phyloP scores from a whole-genome alignment of 495 filamentous ascomycete species.

The Aspergillus funiculosus region DNA sequence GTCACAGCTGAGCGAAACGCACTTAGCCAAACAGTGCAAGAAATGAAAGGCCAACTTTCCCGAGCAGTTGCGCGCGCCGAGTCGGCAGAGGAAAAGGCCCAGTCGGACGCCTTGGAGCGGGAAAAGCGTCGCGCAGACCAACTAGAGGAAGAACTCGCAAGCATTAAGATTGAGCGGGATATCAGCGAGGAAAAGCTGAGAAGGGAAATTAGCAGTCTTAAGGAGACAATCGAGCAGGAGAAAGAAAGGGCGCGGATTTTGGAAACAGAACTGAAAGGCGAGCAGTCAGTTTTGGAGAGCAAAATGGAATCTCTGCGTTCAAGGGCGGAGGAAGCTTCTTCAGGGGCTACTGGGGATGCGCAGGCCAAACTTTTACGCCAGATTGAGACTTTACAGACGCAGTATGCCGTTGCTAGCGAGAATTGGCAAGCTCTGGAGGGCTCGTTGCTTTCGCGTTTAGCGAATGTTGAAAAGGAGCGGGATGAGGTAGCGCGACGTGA shows the following conservation, averaged over 20 bases:
- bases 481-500: constrained; percentile 83
- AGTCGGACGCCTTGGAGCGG: constrained; percentile 62
- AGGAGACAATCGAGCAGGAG: constrained; percentile 67
- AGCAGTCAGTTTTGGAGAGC: constrained; percentile 75
- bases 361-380: constrained; percentile 89
- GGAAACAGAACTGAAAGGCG: constrained; percentile 76
- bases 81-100: constrained; percentile 59
- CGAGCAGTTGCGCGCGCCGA: constrained; percentile 62
- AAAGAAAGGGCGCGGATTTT: constrained; percentile 61
- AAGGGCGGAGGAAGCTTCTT: constrained; percentile 84
- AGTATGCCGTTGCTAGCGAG: constrained; percentile 88
- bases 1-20: constrained; percentile 60
- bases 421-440: constrained; percentile 97
- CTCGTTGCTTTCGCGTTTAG: constrained; percentile 66
- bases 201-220: constrained; percentile 61
- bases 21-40: constrained; percentile 58
- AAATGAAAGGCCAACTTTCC: constrained; percentile 64
- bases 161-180: constrained; percentile 69
- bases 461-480: constrained; percentile 77
- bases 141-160: constrained; percentile 67
- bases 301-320: constrained; percentile 84
- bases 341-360: constrained; percentile 71
- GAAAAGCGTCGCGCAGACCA: constrained; percentile 61
- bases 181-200: constrained; percentile 63
- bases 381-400: constrained; percentile 91